These are phyloP conservation scores for Penicillium sp. DNA, from an alignment of 2,329 filamentous ascomycete genomes.

Conservation along the genomic window DNA sequence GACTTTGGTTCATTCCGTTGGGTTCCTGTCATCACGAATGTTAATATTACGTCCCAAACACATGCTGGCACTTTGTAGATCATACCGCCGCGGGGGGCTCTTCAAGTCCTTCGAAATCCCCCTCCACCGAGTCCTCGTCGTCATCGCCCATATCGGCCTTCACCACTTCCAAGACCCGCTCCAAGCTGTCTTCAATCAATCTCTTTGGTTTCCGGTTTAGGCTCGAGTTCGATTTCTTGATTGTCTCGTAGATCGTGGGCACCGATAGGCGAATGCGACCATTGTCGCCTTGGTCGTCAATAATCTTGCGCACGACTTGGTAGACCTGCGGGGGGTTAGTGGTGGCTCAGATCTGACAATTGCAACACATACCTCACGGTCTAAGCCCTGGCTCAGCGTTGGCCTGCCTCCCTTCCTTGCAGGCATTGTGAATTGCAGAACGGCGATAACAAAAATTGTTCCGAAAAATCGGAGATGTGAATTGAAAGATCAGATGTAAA, in stretches of 20 bases:
- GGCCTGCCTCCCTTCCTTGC: constrained; percentile 44
- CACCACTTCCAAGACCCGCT: constrained; percentile 74
- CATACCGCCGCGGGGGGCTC: constrained; percentile 37
- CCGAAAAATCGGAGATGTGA: constrained; percentile 11
- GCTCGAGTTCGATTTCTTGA: constrained; percentile 84
- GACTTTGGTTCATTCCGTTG: constrained; percentile 68
- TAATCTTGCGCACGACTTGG: constrained; percentile 74
- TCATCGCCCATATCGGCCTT: constrained; percentile 65
- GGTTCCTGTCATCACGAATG: constrained; percentile 42
- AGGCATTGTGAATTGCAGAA: constrained; percentile 36
- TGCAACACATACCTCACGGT: constrained; percentile 59
- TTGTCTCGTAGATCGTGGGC: constrained; percentile 70
- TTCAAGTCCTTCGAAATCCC: constrained; percentile 54
- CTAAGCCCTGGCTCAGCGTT: constrained; percentile 59
- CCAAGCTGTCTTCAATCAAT: constrained; percentile 80
- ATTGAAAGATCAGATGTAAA: constrained; percentile 20
- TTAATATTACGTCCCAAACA: not conserved
- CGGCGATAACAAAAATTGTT: constrained; percentile 24
- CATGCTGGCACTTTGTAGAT: not conserved
- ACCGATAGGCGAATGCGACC: constrained; percentile 57
- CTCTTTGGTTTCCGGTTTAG: constrained; percentile 80
- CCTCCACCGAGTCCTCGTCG: constrained; percentile 52
- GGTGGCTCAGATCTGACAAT: constrained; percentile 9
- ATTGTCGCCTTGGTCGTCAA: constrained; percentile 64
- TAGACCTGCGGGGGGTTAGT: constrained; percentile 59